phyloP scores from a whole-genome alignment of 257 asterid species.

The Nicotiana benthamiana region DNA sequence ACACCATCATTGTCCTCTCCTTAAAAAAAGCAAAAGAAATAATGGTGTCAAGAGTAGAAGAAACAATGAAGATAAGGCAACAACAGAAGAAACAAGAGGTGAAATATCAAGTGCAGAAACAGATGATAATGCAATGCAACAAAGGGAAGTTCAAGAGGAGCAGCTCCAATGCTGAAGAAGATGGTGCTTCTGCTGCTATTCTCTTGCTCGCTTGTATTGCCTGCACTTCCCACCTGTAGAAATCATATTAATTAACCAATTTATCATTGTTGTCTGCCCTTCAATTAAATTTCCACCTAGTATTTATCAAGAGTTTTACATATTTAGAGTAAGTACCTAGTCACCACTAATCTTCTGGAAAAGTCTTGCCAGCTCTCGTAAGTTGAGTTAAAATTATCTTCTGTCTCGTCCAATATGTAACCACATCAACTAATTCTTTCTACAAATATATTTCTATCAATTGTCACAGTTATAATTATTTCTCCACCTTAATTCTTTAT shows the following conservation, averaged over 20 bases:
- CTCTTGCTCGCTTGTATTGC: conserved; percentile 68
- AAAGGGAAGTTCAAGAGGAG: conserved; percentile 80
- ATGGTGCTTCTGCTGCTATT: conserved; percentile 68
- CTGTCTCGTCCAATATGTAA: too few species aligned
- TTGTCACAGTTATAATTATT: too few species aligned
- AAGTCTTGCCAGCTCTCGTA: too few species aligned
- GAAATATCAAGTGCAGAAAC: conserved; percentile 17
- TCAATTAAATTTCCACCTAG: not conserved
- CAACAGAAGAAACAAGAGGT: conserved; percentile 6
- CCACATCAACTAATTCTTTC: not conserved
- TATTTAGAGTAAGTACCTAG: not conserved
- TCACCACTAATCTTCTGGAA: too few species aligned
- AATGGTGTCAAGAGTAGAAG: conserved; percentile 53
- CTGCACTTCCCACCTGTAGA: conserved; percentile 16
- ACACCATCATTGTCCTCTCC: not conserved
- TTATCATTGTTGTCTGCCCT: too few species aligned
- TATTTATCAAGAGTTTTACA: not conserved
- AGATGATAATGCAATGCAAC: conserved; percentile 34
- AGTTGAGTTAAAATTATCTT: too few species aligned
- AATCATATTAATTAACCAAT: too few species aligned
- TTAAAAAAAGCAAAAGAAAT: not conserved
- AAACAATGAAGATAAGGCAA: conserved; percentile 24
- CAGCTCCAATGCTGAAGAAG: conserved; percentile 53
- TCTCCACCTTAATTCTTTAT: too few species aligned
- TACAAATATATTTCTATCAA: not conserved